phyloP scores from a whole-genome alignment of 2,329 filamentous ascomycete species.

The Nothophoma quercina region DNA sequence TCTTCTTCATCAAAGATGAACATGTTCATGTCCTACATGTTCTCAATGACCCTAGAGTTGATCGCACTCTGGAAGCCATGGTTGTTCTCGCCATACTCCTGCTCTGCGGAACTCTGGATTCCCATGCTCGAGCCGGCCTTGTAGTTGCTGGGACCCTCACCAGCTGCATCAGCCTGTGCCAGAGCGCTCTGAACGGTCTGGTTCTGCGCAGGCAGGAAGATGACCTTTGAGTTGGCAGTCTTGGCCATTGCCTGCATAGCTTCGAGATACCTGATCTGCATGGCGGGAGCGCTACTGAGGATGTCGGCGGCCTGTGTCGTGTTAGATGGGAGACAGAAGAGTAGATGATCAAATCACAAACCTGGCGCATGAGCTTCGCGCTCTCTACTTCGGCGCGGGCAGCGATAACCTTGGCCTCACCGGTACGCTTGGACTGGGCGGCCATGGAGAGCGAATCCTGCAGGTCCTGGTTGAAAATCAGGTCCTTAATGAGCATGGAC shows the following conservation, averaged over 20 bases:
- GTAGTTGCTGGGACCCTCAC: slow-evolving; percentile 64
- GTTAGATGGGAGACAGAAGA: no score
- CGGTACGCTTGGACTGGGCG: slow-evolving; percentile 96
- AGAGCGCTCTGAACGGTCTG: slow-evolving; percentile 64
- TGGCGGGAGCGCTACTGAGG: slow-evolving; percentile 86
- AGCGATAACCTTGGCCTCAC: slow-evolving; percentile 97
- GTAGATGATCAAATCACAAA: no score
- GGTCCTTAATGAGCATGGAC: slow-evolving; percentile 99
- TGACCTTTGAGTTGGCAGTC: slow-evolving; percentile 85
- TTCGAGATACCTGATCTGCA: slow-evolving; percentile 82
- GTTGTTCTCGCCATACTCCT: slow-evolving; percentile 51
- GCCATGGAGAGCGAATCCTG: slow-evolving; percentile 98
- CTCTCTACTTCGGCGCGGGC: slow-evolving; percentile 96
- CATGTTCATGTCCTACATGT: slow-evolving; percentile 66
- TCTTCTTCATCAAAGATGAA: not conserved
- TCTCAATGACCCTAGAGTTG: slow-evolving; percentile 82
- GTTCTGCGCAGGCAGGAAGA: slow-evolving; percentile 61
- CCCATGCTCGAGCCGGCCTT: slow-evolving; percentile 20
- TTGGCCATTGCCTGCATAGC: slow-evolving; percentile 99
- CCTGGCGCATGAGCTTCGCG: slow-evolving; percentile 89
- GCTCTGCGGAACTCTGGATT: slow-evolving; percentile 28
- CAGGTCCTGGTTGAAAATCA: slow-evolving; percentile 94
- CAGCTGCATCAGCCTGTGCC: slow-evolving; percentile 58
- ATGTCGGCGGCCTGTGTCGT: slow-evolving; percentile 97
- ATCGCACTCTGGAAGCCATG: slow-evolving; percentile 78